Percentiles rank a stretch among this genome's conserved stretches.
Conservation (phyloP, 306 rosid species). For the Parietaria judaica region DNA sequence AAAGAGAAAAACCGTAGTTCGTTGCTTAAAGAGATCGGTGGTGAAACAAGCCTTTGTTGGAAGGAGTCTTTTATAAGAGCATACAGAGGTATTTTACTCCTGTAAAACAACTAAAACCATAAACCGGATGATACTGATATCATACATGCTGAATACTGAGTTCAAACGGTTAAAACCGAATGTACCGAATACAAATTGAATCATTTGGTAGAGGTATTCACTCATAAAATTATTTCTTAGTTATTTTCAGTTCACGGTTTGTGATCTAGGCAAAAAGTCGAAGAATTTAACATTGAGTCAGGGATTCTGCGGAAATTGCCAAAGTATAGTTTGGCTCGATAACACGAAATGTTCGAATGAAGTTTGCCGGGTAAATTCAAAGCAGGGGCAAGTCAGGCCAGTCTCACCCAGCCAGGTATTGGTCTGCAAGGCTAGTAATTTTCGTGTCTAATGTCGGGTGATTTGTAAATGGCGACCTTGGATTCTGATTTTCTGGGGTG, state of each 20-base stretch:
- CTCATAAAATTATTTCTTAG: too few relatives aligned
- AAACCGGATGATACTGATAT: too few relatives aligned
- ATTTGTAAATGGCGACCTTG: neutral
- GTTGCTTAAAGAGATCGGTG: conserved; percentile 17
- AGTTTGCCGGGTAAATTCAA: conserved; percentile 26
- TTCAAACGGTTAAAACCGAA: too few relatives aligned
- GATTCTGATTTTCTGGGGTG: neutral
- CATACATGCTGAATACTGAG: too few relatives aligned
- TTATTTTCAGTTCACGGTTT: neutral
- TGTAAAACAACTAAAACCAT: too few relatives aligned
- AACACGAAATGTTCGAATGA: conserved; percentile 50
- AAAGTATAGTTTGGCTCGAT: conserved; percentile 56
- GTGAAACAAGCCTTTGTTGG: conserved; percentile 37
- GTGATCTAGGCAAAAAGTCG: conserved; percentile 40
- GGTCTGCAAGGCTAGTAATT: neutral
- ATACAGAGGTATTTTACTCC: conserved; percentile 39
- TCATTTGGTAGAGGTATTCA: too few relatives aligned
- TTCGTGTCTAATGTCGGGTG: neutral
- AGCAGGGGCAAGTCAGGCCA: conserved; percentile 43
- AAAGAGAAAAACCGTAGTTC: conserved; percentile 12
- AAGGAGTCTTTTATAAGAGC: conserved; percentile 50
- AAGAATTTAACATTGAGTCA: conserved; percentile 42
- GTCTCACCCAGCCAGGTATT: conserved; percentile 51
- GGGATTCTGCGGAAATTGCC: conserved; percentile 72
- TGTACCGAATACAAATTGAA: too few relatives aligned